These are phyloP conservation scores for Lolium rigidum DNA, from an alignment of 176 grass and related monocot genomes.

Conservation along the genomic window DNA sequence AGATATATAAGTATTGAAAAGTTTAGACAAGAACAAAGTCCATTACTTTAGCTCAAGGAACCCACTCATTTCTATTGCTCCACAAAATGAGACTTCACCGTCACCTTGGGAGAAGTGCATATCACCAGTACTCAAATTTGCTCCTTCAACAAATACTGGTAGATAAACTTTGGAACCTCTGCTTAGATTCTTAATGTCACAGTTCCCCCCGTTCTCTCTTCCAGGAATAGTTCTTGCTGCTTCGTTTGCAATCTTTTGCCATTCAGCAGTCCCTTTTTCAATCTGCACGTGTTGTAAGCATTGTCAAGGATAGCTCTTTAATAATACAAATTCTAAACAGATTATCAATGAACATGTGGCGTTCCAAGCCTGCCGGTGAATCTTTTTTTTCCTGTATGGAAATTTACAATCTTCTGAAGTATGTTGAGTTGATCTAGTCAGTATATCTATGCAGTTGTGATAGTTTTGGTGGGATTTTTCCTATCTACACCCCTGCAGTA, in stretches of 20 bases:
- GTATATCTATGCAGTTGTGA: constrained; percentile 13
- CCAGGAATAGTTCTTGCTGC: constrained; percentile 90
- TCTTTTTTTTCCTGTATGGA: not conserved
- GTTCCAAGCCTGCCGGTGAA: not conserved
- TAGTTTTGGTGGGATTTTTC: not conserved
- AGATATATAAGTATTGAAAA: constrained; percentile 26
- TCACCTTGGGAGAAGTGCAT: constrained; percentile 98
- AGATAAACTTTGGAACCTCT: constrained; percentile 95
- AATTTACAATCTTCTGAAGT: not conserved
- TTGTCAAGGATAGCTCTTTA: constrained; percentile 27
- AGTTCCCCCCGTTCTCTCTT: constrained; percentile 93
- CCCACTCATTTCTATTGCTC: constrained; percentile 99
- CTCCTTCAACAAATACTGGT: constrained; percentile 91
- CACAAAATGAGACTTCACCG: constrained; percentile 92
- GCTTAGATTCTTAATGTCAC: constrained; percentile 95
- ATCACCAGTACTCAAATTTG: constrained; percentile 89
- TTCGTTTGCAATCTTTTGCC: constrained; percentile 80
- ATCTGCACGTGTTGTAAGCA: constrained; percentile 62
- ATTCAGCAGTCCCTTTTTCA: constrained; percentile 66
- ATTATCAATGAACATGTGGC: not conserved
- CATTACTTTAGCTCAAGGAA: constrained; percentile 97
- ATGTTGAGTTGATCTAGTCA: not conserved
- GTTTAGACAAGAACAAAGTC: constrained; percentile 17
- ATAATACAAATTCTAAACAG: constrained; percentile 13
- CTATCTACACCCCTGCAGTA: not conserved